A percentile compares a stretch with the other conserved stretches of the same genome.
These are phyloP conservation scores for Plasmodium gonderi DNA, from an alignment of 169 alveolate species.

Conservation along the genomic window DNA sequence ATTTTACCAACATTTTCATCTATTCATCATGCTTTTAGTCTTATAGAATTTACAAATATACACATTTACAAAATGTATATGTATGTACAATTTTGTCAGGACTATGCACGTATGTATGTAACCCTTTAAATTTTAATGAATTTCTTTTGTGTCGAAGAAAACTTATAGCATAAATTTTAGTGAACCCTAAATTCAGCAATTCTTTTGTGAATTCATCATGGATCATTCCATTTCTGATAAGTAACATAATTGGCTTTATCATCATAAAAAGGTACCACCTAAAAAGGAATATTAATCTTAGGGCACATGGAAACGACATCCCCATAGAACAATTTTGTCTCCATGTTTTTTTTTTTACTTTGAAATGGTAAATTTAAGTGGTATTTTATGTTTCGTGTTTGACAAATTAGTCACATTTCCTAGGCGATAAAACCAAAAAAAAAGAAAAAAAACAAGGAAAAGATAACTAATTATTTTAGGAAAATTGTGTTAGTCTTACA, in stretches of 20 bases:
- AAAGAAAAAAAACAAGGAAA: neutral
- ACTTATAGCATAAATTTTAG: neutral
- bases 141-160: neutral
- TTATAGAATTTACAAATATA: neutral
- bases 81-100: neutral
- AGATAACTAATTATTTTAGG: neutral
- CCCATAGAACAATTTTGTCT: neutral
- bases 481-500: neutral
- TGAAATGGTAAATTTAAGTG: too few species aligned
- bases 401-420: too few species aligned
- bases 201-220: neutral
- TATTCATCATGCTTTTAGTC: neutral
- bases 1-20: neutral
- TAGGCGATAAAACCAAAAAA: too few species aligned
- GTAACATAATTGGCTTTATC: too few species aligned
- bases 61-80: neutral
- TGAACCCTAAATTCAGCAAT: neutral
- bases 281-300: neutral
- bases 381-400: too few species aligned
- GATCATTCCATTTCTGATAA: neutral
- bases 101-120: neutral
- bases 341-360: neutral
- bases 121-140: neutral
- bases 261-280: too few species aligned
- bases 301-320: neutral